Conservation (phyloP, 345 rosid species). For the Erodium maritimum region DNA sequence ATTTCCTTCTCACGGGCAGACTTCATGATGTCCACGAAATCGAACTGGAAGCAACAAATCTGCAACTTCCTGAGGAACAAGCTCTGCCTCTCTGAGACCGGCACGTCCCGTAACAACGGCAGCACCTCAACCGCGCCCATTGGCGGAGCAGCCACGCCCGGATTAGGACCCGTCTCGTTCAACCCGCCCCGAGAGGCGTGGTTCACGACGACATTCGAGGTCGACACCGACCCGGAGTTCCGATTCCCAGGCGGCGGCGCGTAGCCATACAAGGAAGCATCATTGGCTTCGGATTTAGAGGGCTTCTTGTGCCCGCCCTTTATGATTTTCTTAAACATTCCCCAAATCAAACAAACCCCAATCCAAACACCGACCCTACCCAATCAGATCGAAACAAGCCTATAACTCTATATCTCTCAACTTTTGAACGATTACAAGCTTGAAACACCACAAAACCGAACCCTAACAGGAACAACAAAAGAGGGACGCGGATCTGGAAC, state of each 20-base stretch:
- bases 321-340: slow-evolving; percentile 44
- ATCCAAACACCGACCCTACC: neutral
- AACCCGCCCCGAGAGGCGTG: slow-evolving; percentile 27
- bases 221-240: slow-evolving; percentile 16
- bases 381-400: neutral
- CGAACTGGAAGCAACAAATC: slow-evolving; percentile 36
- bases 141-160: slow-evolving; percentile 14
- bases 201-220: slow-evolving; percentile 28
- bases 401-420: neutral
- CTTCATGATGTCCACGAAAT: slow-evolving; percentile 23
- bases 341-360: slow-evolving; percentile 3
- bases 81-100: slow-evolving; percentile 25
- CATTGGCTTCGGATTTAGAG: slow-evolving; percentile 27
- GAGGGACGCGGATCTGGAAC: neutral
- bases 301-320: slow-evolving; percentile 40
- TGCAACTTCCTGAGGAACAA: slow-evolving; percentile 38
- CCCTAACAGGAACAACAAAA: neutral
- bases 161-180: neutral
- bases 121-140: slow-evolving; percentile 23
- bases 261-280: slow-evolving; percentile 7
- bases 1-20: slow-evolving; percentile 36
- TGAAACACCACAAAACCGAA: neutral
- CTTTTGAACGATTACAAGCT: neutral
- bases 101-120: slow-evolving; percentile 36
- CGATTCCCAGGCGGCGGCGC: slow-evolving; percentile 9